phyloP scores from a whole-genome alignment of 2,329 filamentous ascomycete species.

The Gaeumannomyces sp. region DNA sequence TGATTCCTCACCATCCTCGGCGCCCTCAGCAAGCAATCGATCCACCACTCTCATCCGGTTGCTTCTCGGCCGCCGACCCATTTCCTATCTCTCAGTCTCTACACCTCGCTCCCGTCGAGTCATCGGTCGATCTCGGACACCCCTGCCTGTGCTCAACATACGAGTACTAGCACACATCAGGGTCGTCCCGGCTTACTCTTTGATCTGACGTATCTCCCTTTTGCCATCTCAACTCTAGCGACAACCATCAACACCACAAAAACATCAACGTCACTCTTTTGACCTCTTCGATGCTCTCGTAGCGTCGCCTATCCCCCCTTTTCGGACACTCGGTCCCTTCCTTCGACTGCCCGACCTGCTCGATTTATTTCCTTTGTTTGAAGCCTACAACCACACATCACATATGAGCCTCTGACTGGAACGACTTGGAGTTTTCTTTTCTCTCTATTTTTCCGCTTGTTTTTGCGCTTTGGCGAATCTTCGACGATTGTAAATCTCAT shows the following conservation, averaged over 20 bases:
- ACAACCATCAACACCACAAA: constrained; percentile 10
- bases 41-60: background rate
- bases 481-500: constrained; percentile 22
- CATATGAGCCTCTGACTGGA: constrained; percentile 40
- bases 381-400: constrained; percentile 20
- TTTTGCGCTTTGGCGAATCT: constrained; percentile 17
- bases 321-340: constrained; percentile 18
- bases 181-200: constrained; percentile 2
- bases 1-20: constrained; percentile 9
- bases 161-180: constrained; percentile 2
- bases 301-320: constrained; percentile 16
- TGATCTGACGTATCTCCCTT: background rate
- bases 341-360: constrained; percentile 21
- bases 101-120: constrained; percentile 7
- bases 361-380: constrained; percentile 30
- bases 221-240: background rate
- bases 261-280: constrained; percentile 11
- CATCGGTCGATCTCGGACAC: background rate
- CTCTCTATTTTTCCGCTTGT: constrained; percentile 21
- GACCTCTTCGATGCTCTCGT: constrained; percentile 10
- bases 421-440: constrained; percentile 34
- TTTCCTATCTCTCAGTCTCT: background rate
- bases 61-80: constrained; percentile 2
- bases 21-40: constrained; percentile 1
- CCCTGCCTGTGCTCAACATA: constrained; percentile 4